Evolutionary conservation across 257 asterid genomes (phyloP).

Genomic region (Primulina eburnea): DNA sequence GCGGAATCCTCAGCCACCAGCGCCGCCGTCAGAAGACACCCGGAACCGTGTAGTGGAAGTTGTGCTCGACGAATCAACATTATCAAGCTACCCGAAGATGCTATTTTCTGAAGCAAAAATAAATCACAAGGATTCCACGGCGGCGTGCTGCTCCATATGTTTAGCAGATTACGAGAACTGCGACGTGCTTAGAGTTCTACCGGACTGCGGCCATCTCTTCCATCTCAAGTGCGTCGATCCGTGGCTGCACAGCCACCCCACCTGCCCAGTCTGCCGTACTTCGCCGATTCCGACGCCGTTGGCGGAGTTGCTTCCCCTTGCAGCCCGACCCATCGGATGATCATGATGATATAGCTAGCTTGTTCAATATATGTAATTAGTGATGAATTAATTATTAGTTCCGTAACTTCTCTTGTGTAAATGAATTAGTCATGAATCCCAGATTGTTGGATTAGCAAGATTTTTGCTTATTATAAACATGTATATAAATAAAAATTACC

Average conservation of each 20-base stretch:
- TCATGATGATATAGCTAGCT: too few species aligned
- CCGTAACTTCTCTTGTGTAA: neutral
- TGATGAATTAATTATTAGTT: neutral
- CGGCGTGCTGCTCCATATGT: slow-evolving; percentile 77
- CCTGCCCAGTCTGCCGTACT: slow-evolving; percentile 89
- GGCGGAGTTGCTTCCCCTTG: slow-evolving; percentile 75
- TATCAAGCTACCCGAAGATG: slow-evolving; percentile 58
- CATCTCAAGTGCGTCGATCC: slow-evolving; percentile 81
- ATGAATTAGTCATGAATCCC: too few species aligned
- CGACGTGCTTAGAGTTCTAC: slow-evolving; percentile 58
- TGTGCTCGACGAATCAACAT: slow-evolving; percentile 62
- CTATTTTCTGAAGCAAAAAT: slow-evolving; percentile 62
- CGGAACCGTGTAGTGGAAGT: slow-evolving; percentile 16
- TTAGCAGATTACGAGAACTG: slow-evolving; percentile 62
- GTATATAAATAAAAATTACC: too few species aligned
- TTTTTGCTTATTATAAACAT: too few species aligned
- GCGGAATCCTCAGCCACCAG: slow-evolving; percentile 4
- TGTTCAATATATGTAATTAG: neutral
- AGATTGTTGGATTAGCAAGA: too few species aligned
- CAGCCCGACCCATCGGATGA: slow-evolving; percentile 53
- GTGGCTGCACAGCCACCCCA: slow-evolving; percentile 82
- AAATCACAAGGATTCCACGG: slow-evolving; percentile 48
- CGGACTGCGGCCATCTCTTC: slow-evolving; percentile 80
- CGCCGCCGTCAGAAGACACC: neutral
- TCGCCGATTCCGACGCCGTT: slow-evolving; percentile 80